Evolutionary conservation across 2,329 filamentous ascomycete species (phyloP).

Genomic region (Graphiopsis chlorocephala): DNA sequence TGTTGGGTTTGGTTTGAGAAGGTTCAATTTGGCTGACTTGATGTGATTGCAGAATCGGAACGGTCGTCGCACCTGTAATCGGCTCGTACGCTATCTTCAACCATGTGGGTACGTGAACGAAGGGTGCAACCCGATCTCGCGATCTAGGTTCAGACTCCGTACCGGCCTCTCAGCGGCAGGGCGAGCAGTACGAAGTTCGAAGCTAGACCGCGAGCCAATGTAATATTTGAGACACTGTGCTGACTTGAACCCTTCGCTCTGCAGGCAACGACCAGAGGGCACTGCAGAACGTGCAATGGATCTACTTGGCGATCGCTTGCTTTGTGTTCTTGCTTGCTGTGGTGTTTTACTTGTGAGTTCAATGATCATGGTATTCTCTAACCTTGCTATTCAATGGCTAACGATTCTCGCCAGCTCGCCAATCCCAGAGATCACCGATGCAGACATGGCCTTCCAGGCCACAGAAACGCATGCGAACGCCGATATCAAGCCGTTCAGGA

Average conservation of each 20-base stretch:
- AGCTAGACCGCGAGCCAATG: no score
- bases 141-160: no score
- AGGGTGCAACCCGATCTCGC: no score
- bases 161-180: no score
- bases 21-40: not conserved
- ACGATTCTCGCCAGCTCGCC: conserved; percentile 32
- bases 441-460: conserved; percentile 58
- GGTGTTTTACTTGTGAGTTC: conserved; percentile 54
- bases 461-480: conserved; percentile 29
- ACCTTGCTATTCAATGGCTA: not conserved
- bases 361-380: not conserved
- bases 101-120: no score
- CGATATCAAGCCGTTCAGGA: conserved; percentile 51
- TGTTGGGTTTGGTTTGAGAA: no score
- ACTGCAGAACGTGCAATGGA: conserved; percentile 61
- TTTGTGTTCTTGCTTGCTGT: conserved; percentile 58
- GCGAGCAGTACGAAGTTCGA: no score
- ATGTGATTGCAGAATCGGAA: conserved; percentile 44
- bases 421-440: conserved; percentile 58
- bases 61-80: conserved; percentile 58
- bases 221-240: no score
- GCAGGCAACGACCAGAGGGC: conserved; percentile 48
- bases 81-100: conserved; percentile 62
- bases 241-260: no score
- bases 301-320: conserved; percentile 60